A percentile compares a stretch with the other conserved stretches of the same genome.
These are phyloP conservation scores for Prunus padus DNA, from an alignment of 306 rosid genomes.

Conservation along the genomic window DNA sequence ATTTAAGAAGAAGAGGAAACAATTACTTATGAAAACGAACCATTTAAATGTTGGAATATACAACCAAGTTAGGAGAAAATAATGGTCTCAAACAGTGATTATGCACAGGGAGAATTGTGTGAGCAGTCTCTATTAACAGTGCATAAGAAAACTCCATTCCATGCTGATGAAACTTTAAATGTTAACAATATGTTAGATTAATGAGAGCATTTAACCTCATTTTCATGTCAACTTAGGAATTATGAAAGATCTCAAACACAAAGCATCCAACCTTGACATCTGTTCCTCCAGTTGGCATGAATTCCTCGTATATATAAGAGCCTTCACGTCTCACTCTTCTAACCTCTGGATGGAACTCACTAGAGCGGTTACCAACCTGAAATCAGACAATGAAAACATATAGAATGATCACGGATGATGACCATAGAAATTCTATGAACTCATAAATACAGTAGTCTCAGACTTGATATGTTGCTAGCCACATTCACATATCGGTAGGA, in stretches of 20 bases:
- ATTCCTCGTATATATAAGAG: slow-evolving; percentile 94
- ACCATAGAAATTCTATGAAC: neutral
- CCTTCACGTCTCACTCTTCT: slow-evolving; percentile 98
- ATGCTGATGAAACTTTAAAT: neutral
- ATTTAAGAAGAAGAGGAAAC: slow-evolving; percentile 31
- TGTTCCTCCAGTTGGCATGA: slow-evolving; percentile 99
- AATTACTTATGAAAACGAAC: slow-evolving; percentile 13
- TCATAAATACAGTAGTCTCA: neutral
- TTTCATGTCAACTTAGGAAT: neutral
- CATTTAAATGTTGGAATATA: too few species aligned
- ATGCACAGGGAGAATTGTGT: neutral
- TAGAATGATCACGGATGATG: slow-evolving; percentile 23
- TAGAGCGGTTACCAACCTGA: slow-evolving; percentile 97
- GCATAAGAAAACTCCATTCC: neutral
- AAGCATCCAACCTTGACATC: slow-evolving; percentile 82
- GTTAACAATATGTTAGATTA: neutral
- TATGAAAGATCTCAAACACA: slow-evolving; percentile 20
- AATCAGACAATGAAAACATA: slow-evolving; percentile 26
- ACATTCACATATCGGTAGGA: neutral
- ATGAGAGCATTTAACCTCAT: neutral
- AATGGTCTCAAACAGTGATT: neutral
- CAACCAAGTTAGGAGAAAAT: neutral
- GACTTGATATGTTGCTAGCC: neutral
- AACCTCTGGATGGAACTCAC: slow-evolving; percentile 94
- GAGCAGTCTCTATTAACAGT: neutral